Evolutionary conservation across 176 grass and related monocot species (phyloP), one percentile per base, ranked within the genome.

Genomic region (Elaeis guineensis): DNA sequence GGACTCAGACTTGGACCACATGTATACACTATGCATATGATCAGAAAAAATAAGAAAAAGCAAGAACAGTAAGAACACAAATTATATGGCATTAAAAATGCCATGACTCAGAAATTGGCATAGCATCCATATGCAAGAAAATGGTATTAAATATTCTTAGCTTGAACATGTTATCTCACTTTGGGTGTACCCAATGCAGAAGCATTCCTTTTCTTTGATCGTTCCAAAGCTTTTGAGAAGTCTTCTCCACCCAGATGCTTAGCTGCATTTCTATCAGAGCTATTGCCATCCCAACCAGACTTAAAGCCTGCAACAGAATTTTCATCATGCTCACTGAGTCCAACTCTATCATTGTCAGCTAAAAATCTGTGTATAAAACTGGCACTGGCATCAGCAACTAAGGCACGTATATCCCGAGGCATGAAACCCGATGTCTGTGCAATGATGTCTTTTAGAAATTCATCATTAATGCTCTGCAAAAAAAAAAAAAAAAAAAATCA

Each of bases 171-270:
- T 39, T 28, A 25, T 35, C 66, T 80, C 87, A 97, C 87, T 76
- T 89, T 97, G 29, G 87, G 93, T 57, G 93, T 85, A 63, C 93
- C 93, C 26, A 97, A 55, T 62, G 93, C 93, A 75, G 84, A 80
- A 80, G 81, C 83, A 76, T 85, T 97, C 63, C 87, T 82, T 97
- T 89, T 92, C 79, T 91, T 97, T 26, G 84, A 83, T 62, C 78
- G 65, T 65, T 92, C 93, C 48, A 97, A 58, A 61, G 84, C 86
- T 67, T 78, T 77, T 28, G 75, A 54, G 30, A 97, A 80, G 71
- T 97, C 78, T 75, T 87, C 78, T 75, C 72, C 80, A 50, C 57
- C 80, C 28, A 96, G 79, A 63, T 19, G 22, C 6, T 59, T 83
- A 55, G 74, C 66, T 73, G 58, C 76, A 55, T 44, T n/a, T 14